These are phyloP conservation scores for Myxozyma vanderwaltii DNA, from an alignment of 805 yeast species.

Conservation along the genomic window DNA sequence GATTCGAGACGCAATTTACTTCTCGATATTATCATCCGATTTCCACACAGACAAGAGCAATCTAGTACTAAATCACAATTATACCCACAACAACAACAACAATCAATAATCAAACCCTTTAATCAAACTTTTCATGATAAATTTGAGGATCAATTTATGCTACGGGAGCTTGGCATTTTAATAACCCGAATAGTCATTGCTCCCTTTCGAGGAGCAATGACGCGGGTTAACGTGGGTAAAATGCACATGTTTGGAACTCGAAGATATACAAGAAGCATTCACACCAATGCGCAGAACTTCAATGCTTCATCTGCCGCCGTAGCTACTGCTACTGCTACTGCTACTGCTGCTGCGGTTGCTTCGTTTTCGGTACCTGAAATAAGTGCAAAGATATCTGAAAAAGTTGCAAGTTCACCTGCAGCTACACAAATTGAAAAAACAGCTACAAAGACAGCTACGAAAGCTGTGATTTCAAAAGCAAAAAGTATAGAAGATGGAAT, in stretches of 20 bases:
- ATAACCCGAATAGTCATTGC: background rate
- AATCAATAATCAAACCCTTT: too few relatives aligned
- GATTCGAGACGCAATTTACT: too few relatives aligned
- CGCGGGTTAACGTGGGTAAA: background rate
- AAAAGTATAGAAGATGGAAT: background rate
- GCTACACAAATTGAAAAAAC: background rate
- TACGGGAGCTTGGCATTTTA: background rate
- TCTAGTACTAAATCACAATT: background rate
- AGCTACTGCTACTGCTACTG: slow-evolving; percentile 1
- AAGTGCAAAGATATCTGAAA: slow-evolving; percentile 3
- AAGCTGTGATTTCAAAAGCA: background rate
- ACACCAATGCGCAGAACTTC: background rate
- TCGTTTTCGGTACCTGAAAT: slow-evolving; percentile 6
- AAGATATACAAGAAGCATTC: background rate
- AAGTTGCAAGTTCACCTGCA: background rate
- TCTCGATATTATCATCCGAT: too few relatives aligned
- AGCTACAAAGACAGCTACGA: background rate
- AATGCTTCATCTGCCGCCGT: background rate
- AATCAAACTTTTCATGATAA: background rate
- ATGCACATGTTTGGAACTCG: background rate
- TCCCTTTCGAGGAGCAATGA: background rate
- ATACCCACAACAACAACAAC: too few relatives aligned
- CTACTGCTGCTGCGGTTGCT: slow-evolving; percentile 1
- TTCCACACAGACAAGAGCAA: background rate
- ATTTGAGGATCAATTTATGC: background rate